Evolutionary conservation across 2,329 filamentous ascomycete species (phyloP), one percentile per base, ranked within the genome.

Genomic region (Fusarium piperis): DNA sequence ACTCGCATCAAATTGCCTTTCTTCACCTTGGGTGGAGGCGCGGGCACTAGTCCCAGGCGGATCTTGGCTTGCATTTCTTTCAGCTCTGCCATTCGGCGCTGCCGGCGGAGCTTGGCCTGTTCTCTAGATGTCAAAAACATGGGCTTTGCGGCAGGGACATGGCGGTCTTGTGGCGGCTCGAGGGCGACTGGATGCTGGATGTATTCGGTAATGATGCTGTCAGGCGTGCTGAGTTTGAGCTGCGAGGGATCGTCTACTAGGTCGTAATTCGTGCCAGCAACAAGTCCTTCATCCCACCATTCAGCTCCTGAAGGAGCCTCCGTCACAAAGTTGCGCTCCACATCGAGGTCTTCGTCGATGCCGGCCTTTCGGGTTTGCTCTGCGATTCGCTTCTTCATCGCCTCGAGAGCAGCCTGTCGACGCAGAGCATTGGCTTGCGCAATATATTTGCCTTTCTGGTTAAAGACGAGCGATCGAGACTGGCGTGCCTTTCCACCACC

Each of bases 51-150:
- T 20, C 96, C 96, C 12, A 99, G 86, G 65, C 95, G 89, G 69
- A 98, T 96, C 84, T 99, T 98, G 38, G 95, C 95, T 82, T 99
- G 96, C 78, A 95, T 92, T 82, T 99, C 97, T 81, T 98, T 98
- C 71, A 97, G 86, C 70, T 98, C 94, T 41, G 93, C 95, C 89
- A 95, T 95, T 72, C 97, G 91, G 61, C 94, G 91, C 81, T 98
- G 94, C 38, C 96, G 89, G 59, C 96, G 92, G 64, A 97, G 85
- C 81, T 98, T 98, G 59, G 93, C 93, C 81, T 95, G 94, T 83
- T 99, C 97, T 78, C 94, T 94, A 10, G 91, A 86, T 2, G 97
- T 99, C 60, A 99, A 88, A 80, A 93, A 97, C 91, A 98, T 95
- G 6, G 96, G 91, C 80, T 98, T 98, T 15, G 93, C 89, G 18